These are phyloP conservation scores for Carnegiea gigantea DNA, from an alignment of 179 eudicot species.

Conservation along the genomic window DNA sequence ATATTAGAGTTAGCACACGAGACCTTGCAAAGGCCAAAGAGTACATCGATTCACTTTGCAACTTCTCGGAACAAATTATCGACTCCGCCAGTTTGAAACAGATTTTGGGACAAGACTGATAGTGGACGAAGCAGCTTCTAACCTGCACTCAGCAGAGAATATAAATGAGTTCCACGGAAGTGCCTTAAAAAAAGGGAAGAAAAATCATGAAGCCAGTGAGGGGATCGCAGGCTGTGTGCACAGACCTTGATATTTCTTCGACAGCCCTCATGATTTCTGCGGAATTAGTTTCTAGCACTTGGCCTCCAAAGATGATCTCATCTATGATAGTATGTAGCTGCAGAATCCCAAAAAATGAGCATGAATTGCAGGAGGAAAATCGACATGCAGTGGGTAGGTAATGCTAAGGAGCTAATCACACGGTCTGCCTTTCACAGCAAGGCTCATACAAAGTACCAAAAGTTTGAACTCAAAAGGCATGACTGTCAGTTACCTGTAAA, in stretches of 20 bases:
- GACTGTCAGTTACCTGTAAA: too few species aligned
- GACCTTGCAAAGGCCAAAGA: background rate
- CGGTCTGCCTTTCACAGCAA: background rate
- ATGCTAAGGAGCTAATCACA: background rate
- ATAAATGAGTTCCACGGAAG: background rate
- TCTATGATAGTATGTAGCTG: conserved; percentile 86
- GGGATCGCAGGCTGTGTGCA: conserved; percentile 2
- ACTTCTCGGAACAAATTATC: conserved; percentile 25
- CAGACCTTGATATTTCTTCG: conserved; percentile 64
- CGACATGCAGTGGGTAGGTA: background rate
- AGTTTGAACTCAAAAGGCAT: too few species aligned
- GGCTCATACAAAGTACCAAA: background rate
- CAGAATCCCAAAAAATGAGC: conserved; percentile 13
- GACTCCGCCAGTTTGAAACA: conserved; percentile 62
- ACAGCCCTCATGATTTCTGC: conserved; percentile 68
- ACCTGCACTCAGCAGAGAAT: conserved; percentile 36
- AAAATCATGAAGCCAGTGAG: background rate
- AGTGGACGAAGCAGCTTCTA: conserved; percentile 50
- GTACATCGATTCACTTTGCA: background rate
- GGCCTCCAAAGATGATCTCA: conserved; percentile 89
- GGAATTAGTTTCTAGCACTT: conserved; percentile 84
- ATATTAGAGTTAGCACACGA: background rate
- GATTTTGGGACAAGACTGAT: conserved; percentile 58
- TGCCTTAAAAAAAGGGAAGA: background rate
- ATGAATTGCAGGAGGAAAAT: background rate